These are phyloP conservation scores for Trypanosoma brucei DNA, from an alignment of 208 protist species.

Conservation along the genomic window DNA sequence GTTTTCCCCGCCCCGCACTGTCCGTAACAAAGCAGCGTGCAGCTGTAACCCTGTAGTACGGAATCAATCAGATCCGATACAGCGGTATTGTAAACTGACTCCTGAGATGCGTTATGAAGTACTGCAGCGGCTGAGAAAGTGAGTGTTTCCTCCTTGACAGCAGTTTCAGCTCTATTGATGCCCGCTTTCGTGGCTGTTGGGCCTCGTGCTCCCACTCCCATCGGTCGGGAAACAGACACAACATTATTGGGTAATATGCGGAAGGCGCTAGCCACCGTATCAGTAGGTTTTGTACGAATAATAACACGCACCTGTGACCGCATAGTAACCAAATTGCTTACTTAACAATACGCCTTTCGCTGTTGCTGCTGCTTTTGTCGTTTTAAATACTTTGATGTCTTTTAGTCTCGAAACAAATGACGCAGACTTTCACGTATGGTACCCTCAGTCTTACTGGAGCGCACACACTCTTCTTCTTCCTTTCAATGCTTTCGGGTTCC, in stretches of 20 bases:
- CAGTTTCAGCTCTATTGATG: not conserved
- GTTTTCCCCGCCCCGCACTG: constrained; percentile 75
- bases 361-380: not conserved
- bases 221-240: constrained; percentile 16
- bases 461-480: too few species aligned
- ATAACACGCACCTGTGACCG: constrained; percentile 23
- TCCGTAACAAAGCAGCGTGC: constrained; percentile 75
- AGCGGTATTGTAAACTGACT: constrained; percentile 38
- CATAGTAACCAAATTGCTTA: not conserved
- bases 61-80: constrained; percentile 27
- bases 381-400: too few species aligned
- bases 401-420: too few species aligned
- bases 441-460: too few species aligned
- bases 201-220: not conserved
- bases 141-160: constrained; percentile 26
- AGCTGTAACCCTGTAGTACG: constrained; percentile 43
- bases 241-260: constrained; percentile 9
- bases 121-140: constrained; percentile 71
- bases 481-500: too few species aligned
- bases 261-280: constrained; percentile 3
- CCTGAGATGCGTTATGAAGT: constrained; percentile 47
- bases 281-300: constrained; percentile 20
- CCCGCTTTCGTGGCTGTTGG: too few species aligned
- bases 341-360: not conserved
- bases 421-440: too few species aligned